Conservation (phyloP, 2,329 filamentous ascomycete species). For the Colletotrichum echinochloae region DNA sequence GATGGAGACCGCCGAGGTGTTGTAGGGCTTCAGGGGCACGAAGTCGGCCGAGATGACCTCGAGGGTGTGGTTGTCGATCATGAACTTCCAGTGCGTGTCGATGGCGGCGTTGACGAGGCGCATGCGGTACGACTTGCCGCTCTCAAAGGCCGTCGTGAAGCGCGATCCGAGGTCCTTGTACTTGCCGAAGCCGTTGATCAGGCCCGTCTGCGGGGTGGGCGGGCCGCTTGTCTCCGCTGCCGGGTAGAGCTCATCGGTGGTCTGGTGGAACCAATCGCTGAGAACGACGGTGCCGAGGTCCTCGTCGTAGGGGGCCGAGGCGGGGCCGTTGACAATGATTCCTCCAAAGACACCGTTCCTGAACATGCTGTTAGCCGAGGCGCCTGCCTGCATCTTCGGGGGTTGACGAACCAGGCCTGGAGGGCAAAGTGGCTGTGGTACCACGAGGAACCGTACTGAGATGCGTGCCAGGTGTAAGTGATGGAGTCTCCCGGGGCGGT, state of each 20-base stretch:
- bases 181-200: conserved; percentile 58
- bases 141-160: conserved; percentile 53
- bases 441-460: conserved; percentile 67
- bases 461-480: conserved; percentile 69
- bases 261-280: conserved; percentile 67
- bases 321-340: conserved; percentile 71
- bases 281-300: conserved; percentile 71
- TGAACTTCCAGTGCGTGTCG: conserved; percentile 60
- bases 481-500: conserved; percentile 63
- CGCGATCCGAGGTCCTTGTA: conserved; percentile 51
- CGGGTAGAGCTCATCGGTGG: conserved; percentile 53
- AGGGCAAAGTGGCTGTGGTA: conserved; percentile 71
- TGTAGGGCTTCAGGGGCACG: conserved; percentile 68
- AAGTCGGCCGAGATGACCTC: conserved; percentile 69
- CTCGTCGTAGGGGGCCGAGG: conserved; percentile 69
- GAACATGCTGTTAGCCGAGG: conserved; percentile 43
- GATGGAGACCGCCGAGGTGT: conserved; percentile 61
- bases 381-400: background rate
- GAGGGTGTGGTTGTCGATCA: conserved; percentile 67
- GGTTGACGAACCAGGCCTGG: conserved; percentile 55
- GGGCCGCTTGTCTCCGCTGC: conserved; percentile 47
- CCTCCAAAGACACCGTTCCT: conserved; percentile 65
- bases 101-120: conserved; percentile 61
- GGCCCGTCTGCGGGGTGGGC: conserved; percentile 57
- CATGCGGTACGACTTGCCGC: conserved; percentile 59